A percentile compares a stretch with the other conserved stretches of the same genome.
Evolutionary conservation across 495 filamentous ascomycete genomes (phyloP).

Genomic region (Aspergillus indologenus): DNA sequence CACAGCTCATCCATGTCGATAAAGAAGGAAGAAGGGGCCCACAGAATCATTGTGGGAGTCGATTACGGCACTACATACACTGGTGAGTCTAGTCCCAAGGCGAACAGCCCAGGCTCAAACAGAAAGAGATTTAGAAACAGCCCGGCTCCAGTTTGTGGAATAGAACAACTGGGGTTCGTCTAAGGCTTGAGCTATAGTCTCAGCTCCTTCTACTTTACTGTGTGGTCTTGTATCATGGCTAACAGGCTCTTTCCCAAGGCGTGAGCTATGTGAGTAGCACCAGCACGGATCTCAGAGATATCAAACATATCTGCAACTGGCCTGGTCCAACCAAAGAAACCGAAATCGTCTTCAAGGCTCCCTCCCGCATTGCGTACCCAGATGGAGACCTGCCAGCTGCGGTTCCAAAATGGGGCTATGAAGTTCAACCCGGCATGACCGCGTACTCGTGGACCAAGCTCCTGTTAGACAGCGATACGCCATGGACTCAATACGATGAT

Average conservation of each 20-base stretch:
- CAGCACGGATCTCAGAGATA: neutral
- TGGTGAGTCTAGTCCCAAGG: neutral
- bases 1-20: neutral
- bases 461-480: constrained; percentile 9
- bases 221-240: too few relatives aligned
- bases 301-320: constrained; percentile 6
- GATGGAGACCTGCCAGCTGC: neutral
- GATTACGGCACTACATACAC: constrained; percentile 17
- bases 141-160: too few relatives aligned
- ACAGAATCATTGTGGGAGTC: constrained; percentile 13
- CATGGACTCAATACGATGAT: constrained; percentile 14
- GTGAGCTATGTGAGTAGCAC: constrained; percentile 5
- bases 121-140: too few relatives aligned
- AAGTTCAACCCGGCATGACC: constrained; percentile 13
- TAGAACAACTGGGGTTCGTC: too few relatives aligned
- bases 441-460: constrained; percentile 27
- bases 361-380: constrained; percentile 11
- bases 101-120: too few relatives aligned
- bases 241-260: too few relatives aligned
- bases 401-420: constrained; percentile 4
- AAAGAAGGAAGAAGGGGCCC: too few relatives aligned
- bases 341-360: constrained; percentile 8
- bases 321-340: neutral
- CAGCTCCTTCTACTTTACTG: too few relatives aligned
- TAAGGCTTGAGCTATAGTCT: too few relatives aligned